Evolutionary conservation across 176 grass and related monocot species (phyloP).

Genomic region (Avena insularis): DNA sequence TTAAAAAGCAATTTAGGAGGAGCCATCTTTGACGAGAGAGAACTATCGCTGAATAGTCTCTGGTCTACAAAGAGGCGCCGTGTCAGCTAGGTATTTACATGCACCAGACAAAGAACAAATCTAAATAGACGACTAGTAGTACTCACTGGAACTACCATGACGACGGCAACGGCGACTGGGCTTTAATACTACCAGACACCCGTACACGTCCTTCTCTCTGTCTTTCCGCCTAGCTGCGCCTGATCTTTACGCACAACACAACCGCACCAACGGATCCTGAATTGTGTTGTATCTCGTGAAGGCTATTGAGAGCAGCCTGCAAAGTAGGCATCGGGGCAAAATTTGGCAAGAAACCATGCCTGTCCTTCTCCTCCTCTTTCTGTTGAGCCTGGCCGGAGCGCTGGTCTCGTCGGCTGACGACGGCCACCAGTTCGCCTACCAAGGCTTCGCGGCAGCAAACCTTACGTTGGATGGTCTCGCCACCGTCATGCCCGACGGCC

Average conservation of each 20-base stretch:
- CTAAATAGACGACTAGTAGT: background rate
- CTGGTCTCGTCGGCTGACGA: background rate
- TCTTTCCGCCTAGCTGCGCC: too few species aligned
- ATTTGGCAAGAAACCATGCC: background rate
- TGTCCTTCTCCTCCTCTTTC: background rate
- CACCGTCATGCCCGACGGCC: slow-evolving; percentile 17
- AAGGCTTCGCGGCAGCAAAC: background rate
- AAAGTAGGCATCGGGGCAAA: background rate
- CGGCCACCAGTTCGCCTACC: background rate
- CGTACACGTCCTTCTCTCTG: too few species aligned
- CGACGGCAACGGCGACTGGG: background rate
- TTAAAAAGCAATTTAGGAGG: background rate
- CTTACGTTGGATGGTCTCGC: slow-evolving; percentile 19
- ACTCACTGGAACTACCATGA: background rate
- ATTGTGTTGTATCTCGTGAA: too few species aligned
- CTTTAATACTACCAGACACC: background rate
- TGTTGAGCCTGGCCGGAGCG: background rate
- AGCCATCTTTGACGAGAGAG: background rate
- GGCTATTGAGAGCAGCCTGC: too few species aligned
- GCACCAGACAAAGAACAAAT: background rate
- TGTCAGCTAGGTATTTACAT: background rate
- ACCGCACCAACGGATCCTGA: too few species aligned
- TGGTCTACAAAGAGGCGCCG: background rate
- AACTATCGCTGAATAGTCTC: background rate
- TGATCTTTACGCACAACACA: too few species aligned